These are phyloP conservation scores for Yamadazyma triangularis DNA, from an alignment of 1,139 yeast species.

Conservation along the genomic window DNA sequence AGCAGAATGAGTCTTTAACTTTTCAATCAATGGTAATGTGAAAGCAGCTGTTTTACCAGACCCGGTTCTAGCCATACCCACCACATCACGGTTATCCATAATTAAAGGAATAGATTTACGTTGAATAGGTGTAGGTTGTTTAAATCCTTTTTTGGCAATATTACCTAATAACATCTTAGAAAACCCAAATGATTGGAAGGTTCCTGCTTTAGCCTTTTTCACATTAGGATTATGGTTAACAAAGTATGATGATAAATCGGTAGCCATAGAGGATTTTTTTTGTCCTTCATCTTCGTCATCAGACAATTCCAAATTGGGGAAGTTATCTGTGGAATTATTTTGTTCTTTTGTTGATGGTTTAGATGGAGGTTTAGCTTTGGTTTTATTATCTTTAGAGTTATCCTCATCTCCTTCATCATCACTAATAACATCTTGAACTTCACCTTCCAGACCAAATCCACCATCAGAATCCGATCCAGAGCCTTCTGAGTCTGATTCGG, in stretches of 20 bases:
- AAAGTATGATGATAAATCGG: slow-evolving; percentile 41
- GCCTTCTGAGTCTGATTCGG: slow-evolving; percentile 17
- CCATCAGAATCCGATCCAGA: slow-evolving; percentile 28
- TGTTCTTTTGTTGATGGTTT: no score
- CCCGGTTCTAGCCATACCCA: slow-evolving; percentile 98
- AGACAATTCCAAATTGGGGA: slow-evolving; percentile 66
- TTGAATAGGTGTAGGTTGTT: slow-evolving; percentile 97
- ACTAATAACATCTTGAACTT: slow-evolving; percentile 62
- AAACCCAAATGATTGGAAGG: slow-evolving; percentile 88
- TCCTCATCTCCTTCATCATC: slow-evolving; percentile 34
- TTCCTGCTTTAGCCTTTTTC: slow-evolving; percentile 71
- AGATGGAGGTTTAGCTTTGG: no score
- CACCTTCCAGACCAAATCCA: no score
- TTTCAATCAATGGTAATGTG: slow-evolving; percentile 87
- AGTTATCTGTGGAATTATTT: slow-evolving; percentile 17
- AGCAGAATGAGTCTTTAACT: slow-evolving; percentile 72
- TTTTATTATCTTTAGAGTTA: slow-evolving; percentile 16
- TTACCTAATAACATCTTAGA: slow-evolving; percentile 67
- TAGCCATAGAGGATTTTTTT: slow-evolving; percentile 31
- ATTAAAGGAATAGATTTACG: slow-evolving; percentile 90
- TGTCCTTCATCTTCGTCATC: slow-evolving; percentile 50
- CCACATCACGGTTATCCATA: slow-evolving; percentile 86
- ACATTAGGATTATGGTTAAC: slow-evolving; percentile 40
- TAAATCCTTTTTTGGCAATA: slow-evolving; percentile 80
- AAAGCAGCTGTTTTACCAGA: slow-evolving; percentile 97